A percentile compares a stretch with the other conserved stretches of the same genome.
phyloP scores from a whole-genome alignment of 768 basidiomycete species.

The Calvatia gigantea region DNA sequence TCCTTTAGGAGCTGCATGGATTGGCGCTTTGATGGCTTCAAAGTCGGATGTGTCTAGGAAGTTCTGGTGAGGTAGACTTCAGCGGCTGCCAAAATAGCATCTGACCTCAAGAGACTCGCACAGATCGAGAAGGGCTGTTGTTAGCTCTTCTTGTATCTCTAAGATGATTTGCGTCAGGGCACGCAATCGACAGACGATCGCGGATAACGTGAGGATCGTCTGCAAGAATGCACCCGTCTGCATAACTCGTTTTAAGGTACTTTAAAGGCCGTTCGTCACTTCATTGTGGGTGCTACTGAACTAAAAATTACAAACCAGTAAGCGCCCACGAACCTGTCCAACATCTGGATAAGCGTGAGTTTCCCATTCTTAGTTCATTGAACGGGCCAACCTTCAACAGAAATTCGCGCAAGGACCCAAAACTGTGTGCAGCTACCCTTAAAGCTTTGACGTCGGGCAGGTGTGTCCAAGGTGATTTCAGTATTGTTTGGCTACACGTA shows the following conservation, averaged over 20 bases:
- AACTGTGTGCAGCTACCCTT: constrained; percentile 33
- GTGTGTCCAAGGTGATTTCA: constrained; percentile 66
- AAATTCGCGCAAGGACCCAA: neutral
- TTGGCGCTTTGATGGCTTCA: neutral
- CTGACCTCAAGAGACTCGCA: constrained; percentile 8
- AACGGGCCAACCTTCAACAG: neutral
- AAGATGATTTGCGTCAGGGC: constrained; percentile 41
- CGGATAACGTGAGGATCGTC: constrained; percentile 57
- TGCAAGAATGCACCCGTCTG: constrained; percentile 74
- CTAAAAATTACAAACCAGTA: constrained; percentile 43
- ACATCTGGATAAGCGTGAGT: constrained; percentile 18
- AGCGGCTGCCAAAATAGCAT: no score
- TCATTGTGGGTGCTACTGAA: neutral
- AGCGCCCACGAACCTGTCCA: constrained; percentile 31
- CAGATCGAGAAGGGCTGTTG: neutral
- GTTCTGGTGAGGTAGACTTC: neutral
- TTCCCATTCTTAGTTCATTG: neutral
- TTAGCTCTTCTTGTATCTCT: constrained; percentile 27
- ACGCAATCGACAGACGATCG: constrained; percentile 57
- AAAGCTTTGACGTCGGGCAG: constrained; percentile 37
- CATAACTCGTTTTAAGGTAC: constrained; percentile 60
- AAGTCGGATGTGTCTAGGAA: neutral
- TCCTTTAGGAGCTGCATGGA: neutral
- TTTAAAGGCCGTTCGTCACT: constrained; percentile 22
- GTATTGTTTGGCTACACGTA: constrained; percentile 40